Percentiles rank a stretch among this genome's conserved stretches.
Conservation (phyloP, 768 basidiomycete genomes). For the Thelephora aurantiotincta region DNA sequence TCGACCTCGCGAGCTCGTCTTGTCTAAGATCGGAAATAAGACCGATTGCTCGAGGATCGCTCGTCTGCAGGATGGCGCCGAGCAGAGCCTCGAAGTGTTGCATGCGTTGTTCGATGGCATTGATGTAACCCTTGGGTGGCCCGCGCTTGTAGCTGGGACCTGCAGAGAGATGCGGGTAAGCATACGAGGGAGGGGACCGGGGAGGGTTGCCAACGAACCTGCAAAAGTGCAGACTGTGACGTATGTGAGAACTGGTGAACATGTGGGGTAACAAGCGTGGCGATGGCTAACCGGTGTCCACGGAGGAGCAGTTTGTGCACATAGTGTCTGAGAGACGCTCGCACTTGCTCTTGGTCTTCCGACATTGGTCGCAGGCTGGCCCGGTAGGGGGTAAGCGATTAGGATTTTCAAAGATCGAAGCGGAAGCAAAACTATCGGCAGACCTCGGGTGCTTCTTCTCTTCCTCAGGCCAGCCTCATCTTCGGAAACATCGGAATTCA, state of each 20-base stretch:
- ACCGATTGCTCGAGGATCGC: constrained; percentile 47
- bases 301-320: constrained; percentile 42
- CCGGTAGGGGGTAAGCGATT: too few relatives aligned
- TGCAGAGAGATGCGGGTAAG: constrained; percentile 13
- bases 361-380: constrained; percentile 81
- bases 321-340: constrained; percentile 58
- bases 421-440: not conserved
- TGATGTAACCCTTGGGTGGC: constrained; percentile 83
- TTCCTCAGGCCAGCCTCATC: constrained; percentile 32
- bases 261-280: not conserved
- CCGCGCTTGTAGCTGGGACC: constrained; percentile 75
- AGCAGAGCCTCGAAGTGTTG: constrained; percentile 88
- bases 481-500: constrained; percentile 21
- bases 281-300: constrained; percentile 14
- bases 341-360: constrained; percentile 83
- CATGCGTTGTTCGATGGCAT: constrained; percentile 84
- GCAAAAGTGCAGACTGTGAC: constrained; percentile 30
- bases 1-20: constrained; percentile 67
- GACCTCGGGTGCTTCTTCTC: constrained; percentile 47
- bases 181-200: not conserved
- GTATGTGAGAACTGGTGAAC: constrained; percentile 6
- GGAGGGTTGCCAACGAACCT: constrained; percentile 41
- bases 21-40: constrained; percentile 49
- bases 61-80: constrained; percentile 64
- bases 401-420: not conserved